Conservation (phyloP, 2,329 filamentous ascomycete genomes). For the Pestalotiopsis sp. region DNA sequence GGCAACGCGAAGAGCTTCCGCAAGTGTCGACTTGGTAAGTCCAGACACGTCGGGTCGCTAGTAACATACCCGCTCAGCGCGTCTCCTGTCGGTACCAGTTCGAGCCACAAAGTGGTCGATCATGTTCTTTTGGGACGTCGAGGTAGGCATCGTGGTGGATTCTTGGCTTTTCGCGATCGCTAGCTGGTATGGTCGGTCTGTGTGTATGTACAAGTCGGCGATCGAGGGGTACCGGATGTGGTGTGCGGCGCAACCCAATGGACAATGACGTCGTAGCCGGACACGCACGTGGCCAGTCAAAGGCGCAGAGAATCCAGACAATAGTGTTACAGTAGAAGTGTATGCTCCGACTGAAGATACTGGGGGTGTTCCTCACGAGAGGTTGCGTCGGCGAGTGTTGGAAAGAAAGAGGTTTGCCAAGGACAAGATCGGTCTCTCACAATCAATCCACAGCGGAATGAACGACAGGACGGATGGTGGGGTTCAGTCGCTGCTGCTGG, state of each 20-base stretch:
- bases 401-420: background rate
- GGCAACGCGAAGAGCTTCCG: background rate
- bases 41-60: background rate
- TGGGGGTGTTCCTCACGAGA: background rate
- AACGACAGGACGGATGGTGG: background rate
- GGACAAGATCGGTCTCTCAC: background rate
- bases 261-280: background rate
- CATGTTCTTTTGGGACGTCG: conserved; percentile 27
- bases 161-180: background rate
- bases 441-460: background rate
- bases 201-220: background rate
- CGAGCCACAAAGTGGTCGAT: conserved; percentile 31
- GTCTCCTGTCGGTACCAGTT: conserved; percentile 30
- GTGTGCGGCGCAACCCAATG: background rate
- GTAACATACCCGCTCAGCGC: conserved; percentile 25
- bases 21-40: too few species aligned
- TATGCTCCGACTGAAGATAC: too few species aligned
- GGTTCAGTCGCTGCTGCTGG: background rate
- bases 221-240: background rate
- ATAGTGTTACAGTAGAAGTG: background rate
- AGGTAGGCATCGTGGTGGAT: conserved; percentile 19
- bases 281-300: background rate
- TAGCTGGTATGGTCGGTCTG: background rate
- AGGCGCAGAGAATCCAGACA: background rate
- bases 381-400: background rate